Base-by-base conservation (phyloP, 2,329 filamentous ascomycete species). In the Colletotrichum cereale region DNA sequence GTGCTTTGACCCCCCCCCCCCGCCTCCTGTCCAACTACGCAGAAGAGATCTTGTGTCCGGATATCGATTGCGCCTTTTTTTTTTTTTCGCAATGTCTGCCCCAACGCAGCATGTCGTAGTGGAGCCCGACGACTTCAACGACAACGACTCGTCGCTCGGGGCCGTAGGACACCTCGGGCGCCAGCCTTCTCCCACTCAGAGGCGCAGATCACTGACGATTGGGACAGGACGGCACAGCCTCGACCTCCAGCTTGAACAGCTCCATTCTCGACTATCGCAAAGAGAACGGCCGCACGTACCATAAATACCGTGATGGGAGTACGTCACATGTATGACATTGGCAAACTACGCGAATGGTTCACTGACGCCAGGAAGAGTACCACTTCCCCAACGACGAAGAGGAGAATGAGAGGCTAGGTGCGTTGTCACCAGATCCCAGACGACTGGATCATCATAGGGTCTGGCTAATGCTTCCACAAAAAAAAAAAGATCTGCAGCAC, bases 401-500 rank as follows among this genome's bases (percentile, higher is more conserved):
- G 16, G 73, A 74, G 50, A 74, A 70, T 16, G 72, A 74, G 18
- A 66, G 73, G 21, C 56, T 74, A 31, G 73, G 72, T 73, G 24
- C 40, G 42, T 31, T 18, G 18, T 10, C 3, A 2, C 3, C 2
- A 14, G 2, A 10, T 21, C 29, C 29, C 29, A 6, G 4, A 10
- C 11, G 10, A 3, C 14, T 2, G 29, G 6, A 18, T 21, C 18
- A 21, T n/a, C 4, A 2, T 26, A n/a, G 2, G 14, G 11, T 18
- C 29, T 18, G 24, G 16, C 29, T 61, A 18, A 57, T 38, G 5
- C 40, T 1, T 12, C 7, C 7, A 5, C 26, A 50, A 78, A 1
- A 60, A 5, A 50, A 50, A 78, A 1, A 60, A 78, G 86, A 90
- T 70, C 79, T 87, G 73, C 86, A 88, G 75, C 87, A 90, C 76